Base-by-base conservation (phyloP, 257 asterid genomes). In the Plectranthus barbatus region DNA sequence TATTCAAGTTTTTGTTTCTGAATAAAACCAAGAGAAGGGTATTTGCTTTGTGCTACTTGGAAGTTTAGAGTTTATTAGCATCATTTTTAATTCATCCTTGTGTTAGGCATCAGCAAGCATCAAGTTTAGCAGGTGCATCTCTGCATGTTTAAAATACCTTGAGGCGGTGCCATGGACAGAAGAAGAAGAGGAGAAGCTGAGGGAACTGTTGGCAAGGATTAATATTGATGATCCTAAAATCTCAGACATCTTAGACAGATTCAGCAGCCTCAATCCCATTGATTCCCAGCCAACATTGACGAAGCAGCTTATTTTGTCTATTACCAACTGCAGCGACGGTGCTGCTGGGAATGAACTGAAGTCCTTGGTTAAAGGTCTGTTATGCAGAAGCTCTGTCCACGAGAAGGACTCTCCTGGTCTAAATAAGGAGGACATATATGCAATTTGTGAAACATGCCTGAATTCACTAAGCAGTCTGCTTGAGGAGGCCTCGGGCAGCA, bases 91-190 rank as follows among this genome's bases (percentile, higher is more conserved):
- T 72, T 40, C 42, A 17, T 53, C 55, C n/a, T 55, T 66, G 37
- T 15, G 64, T 64, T 50, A 91, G 96, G 95, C 82, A 44, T 76
- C 95, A 74, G 85, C 79, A 14, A 80, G 95, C 40, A 81, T 91
- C 78, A 86, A 86, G 74, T 91, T 91, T 62, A 39, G 70, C 56
- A 76, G 84, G 77, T 81, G 92, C 52, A 78, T 84, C 70, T 74
- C 81, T 37, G 77, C 95, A 2, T 88, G 97, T 72, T 73, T 91
- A 57, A 78, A 83, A 64, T 91, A 83, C 76, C 85, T 91, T 33
- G 96, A 86, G 73, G 96, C 95, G 29, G 88, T 91, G 57, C 98
- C 98, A 9, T 91, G 98, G 98, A 76, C 87, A 0, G 98, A 91
- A 74, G 95, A 88, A 74, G 98, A 91, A 66, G 98, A 91, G 81